These are phyloP conservation scores for Prunus dulcis DNA, from an alignment of 306 rosid genomes.

Conservation along the genomic window DNA sequence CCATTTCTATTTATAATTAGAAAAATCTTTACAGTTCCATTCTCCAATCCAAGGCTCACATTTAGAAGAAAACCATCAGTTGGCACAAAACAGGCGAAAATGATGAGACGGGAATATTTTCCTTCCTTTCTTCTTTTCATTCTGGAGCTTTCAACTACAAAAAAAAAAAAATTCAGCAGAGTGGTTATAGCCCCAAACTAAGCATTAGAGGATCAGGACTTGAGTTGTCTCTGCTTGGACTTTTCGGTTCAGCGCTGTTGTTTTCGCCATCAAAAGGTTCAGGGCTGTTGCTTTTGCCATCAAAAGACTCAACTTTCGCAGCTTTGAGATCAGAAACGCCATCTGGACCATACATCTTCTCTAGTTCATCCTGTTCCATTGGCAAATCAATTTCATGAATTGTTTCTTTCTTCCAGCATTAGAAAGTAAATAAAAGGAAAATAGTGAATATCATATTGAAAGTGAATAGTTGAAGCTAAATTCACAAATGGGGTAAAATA, in stretches of 20 bases:
- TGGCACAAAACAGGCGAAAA: too few relatives aligned
- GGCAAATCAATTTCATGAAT: conserved; percentile 22
- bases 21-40: not conserved
- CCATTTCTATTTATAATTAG: not conserved
- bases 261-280: not conserved
- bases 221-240: conserved; percentile 5
- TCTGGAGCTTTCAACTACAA: not conserved
- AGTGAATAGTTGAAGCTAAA: not conserved
- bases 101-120: too few relatives aligned
- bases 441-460: not conserved
- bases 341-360: conserved; percentile 26
- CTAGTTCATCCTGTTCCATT: conserved; percentile 35
- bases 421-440: not conserved
- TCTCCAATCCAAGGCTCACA: not conserved
- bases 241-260: conserved; percentile 2
- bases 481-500: not conserved
- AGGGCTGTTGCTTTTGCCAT: not conserved
- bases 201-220: not conserved
- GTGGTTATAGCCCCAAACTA: conserved; percentile 9
- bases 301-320: conserved; percentile 17
- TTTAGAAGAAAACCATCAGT: not conserved
- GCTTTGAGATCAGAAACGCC: conserved; percentile 26
- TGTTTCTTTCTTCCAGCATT: not conserved
- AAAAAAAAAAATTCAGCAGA: not conserved
- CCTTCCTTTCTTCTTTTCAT: too few relatives aligned